phyloP scores from a whole-genome alignment of 257 asterid species.

The Capsicum chinense region DNA sequence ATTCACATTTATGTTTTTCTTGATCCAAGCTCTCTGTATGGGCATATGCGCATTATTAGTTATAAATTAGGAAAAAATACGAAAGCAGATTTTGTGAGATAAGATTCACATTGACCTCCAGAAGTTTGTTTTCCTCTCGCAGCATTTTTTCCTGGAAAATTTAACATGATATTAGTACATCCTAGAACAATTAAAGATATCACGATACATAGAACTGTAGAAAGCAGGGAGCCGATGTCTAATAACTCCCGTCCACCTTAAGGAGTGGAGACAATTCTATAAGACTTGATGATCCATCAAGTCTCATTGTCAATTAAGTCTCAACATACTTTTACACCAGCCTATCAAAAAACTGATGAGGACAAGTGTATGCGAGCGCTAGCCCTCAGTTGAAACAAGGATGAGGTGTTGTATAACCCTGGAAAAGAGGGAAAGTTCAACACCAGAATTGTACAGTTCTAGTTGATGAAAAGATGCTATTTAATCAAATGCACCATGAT shows the following conservation, averaged over 20 bases:
- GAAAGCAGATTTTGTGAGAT: too few relatives aligned
- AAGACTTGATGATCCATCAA: neutral
- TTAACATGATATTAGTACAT: neutral
- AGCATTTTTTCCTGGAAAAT: neutral
- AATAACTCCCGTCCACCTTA: neutral
- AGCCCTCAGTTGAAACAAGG: neutral
- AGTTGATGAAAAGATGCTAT: neutral
- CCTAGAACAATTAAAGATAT: neutral
- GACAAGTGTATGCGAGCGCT: neutral
- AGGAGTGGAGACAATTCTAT: neutral
- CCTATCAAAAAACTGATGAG: neutral
- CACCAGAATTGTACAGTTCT: neutral
- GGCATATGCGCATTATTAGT: too few relatives aligned
- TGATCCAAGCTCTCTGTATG: neutral
- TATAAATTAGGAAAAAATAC: too few relatives aligned
- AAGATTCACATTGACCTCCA: neutral
- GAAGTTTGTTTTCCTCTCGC: neutral
- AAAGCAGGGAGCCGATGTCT: neutral
- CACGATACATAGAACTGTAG: neutral
- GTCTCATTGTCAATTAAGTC: neutral
- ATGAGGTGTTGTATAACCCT: neutral
- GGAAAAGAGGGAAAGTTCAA: neutral
- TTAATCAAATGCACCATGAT: neutral
- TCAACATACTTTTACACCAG: neutral
- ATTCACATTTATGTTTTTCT: neutral